Conservation (phyloP, 2,329 filamentous ascomycete species). For the Balansia obtecta region DNA sequence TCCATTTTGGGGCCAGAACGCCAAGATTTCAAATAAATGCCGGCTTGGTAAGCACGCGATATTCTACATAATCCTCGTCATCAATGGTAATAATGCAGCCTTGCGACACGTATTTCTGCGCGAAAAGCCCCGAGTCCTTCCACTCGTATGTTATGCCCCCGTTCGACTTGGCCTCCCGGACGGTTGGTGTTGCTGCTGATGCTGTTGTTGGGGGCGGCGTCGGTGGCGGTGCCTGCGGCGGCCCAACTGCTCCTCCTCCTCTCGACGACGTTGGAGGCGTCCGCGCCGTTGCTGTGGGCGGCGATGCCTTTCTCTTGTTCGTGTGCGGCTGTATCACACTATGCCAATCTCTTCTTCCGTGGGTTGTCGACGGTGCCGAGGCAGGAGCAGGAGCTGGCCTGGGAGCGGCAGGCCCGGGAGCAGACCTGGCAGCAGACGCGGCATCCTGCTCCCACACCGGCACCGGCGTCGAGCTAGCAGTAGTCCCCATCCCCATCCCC, state of each 20-base stretch:
- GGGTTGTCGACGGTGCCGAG: not conserved
- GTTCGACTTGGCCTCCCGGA: not conserved
- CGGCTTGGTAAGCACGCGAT: constrained; percentile 1
- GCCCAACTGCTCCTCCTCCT: not conserved
- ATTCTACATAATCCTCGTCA: constrained; percentile 3
- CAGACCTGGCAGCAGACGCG: not conserved
- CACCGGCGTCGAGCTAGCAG: not conserved
- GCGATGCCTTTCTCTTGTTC: not conserved
- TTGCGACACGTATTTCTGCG: not conserved
- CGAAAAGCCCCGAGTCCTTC: constrained; percentile 1
- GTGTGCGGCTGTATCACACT: constrained; percentile 1
- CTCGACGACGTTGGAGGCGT: not conserved
- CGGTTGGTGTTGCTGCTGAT: too few species aligned
- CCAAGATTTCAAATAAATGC: not conserved
- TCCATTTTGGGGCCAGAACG: not conserved
- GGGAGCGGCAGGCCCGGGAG: not conserved
- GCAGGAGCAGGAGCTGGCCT: not conserved
- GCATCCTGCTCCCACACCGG: not conserved
- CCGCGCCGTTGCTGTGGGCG: not conserved
- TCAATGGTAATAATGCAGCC: constrained; percentile 2
- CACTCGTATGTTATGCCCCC: constrained; percentile 1
- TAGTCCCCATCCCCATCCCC: not conserved
- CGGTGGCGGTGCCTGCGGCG: not conserved
- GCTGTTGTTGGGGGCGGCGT: not conserved
- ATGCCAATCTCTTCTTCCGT: not conserved